phyloP scores from a whole-genome alignment of 495 filamentous ascomycete genomes.

The Talaromyces trachyspermus region DNA sequence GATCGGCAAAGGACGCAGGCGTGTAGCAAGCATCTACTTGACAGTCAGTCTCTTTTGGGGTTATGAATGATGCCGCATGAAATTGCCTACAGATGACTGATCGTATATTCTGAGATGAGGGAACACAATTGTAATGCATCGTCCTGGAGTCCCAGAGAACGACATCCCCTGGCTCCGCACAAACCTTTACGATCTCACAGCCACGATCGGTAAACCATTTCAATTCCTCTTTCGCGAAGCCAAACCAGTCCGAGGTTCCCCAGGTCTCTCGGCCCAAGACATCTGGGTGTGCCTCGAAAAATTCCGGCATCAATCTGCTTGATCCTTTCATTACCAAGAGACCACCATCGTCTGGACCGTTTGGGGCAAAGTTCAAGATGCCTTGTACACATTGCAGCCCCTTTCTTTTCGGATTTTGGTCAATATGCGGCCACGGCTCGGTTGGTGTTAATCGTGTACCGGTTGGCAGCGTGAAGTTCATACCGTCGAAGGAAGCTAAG shows the following conservation, averaged over 20 bases:
- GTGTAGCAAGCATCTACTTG: too few relatives aligned
- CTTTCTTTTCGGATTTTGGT: conserved; percentile 30
- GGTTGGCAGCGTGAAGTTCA: conserved; percentile 27
- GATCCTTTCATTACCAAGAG: conserved; percentile 35
- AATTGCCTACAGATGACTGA: too few relatives aligned
- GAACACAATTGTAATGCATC: conserved; percentile 36
- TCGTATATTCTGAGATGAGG: too few relatives aligned
- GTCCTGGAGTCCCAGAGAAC: conserved; percentile 36
- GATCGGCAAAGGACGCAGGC: too few relatives aligned
- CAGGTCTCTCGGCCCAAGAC: too few relatives aligned
- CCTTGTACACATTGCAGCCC: conserved; percentile 34
- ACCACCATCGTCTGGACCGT: conserved; percentile 35
- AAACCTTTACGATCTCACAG: conserved; percentile 29
- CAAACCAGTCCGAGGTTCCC: conserved; percentile 33
- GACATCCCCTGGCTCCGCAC: conserved; percentile 35
- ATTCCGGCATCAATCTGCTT: conserved; percentile 27
- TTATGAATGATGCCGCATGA: too few relatives aligned
- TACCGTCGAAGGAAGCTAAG: conserved; percentile 30
- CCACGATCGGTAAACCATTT: conserved; percentile 31
- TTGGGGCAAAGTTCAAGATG: conserved; percentile 31
- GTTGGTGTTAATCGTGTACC: conserved; percentile 23
- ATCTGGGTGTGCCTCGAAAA: too few relatives aligned
- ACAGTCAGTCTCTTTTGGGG: too few relatives aligned
- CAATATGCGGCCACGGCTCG: conserved; percentile 34
- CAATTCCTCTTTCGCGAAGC: conserved; percentile 31